phyloP scores from a whole-genome alignment of 495 filamentous ascomycete species.

The Xanthoparmelia taractica region DNA sequence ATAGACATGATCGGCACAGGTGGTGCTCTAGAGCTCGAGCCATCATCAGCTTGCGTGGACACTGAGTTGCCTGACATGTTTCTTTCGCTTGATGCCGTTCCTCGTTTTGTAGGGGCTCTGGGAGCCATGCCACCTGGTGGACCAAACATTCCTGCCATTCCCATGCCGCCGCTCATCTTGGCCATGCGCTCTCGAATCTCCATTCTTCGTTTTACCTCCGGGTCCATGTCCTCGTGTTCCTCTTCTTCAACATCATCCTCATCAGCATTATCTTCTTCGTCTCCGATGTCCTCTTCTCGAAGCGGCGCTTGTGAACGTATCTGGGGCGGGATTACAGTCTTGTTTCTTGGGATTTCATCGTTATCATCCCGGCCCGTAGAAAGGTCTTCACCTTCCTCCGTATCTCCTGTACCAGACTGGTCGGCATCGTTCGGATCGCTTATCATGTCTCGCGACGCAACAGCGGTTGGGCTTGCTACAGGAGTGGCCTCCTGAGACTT shows the following conservation, averaged over 20 bases:
- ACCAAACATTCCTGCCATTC: slow-evolving; percentile 91
- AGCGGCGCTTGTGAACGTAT: slow-evolving; percentile 26
- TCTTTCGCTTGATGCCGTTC: slow-evolving; percentile 60
- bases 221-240: slow-evolving; percentile 86
- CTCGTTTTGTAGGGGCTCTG: slow-evolving; percentile 41
- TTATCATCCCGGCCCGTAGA: slow-evolving; percentile 67
- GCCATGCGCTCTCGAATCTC: slow-evolving; percentile 92
- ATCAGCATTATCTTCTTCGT: slow-evolving; percentile 45
- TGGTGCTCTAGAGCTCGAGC: slow-evolving; percentile 48
- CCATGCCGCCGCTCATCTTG: slow-evolving; percentile 97
- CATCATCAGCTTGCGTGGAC: slow-evolving; percentile 44
- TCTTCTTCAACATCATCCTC: slow-evolving; percentile 62
- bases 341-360: slow-evolving; percentile 45
- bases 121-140: slow-evolving; percentile 61
- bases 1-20: slow-evolving; percentile 73
- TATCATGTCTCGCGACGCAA: slow-evolving; percentile 45
- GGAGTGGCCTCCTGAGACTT: slow-evolving; percentile 49
- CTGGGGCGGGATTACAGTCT: slow-evolving; percentile 24
- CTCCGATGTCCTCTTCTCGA: slow-evolving; percentile 35
- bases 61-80: slow-evolving; percentile 43
- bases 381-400: slow-evolving; percentile 70
- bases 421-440: slow-evolving; percentile 86
- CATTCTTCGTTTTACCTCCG: slow-evolving; percentile 76
- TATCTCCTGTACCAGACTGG: slow-evolving; percentile 79
- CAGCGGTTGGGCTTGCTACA: slow-evolving; percentile 37